Evolutionary conservation across 495 filamentous ascomycete genomes (phyloP).

Genomic region (Mytilinidion resinicola): DNA sequence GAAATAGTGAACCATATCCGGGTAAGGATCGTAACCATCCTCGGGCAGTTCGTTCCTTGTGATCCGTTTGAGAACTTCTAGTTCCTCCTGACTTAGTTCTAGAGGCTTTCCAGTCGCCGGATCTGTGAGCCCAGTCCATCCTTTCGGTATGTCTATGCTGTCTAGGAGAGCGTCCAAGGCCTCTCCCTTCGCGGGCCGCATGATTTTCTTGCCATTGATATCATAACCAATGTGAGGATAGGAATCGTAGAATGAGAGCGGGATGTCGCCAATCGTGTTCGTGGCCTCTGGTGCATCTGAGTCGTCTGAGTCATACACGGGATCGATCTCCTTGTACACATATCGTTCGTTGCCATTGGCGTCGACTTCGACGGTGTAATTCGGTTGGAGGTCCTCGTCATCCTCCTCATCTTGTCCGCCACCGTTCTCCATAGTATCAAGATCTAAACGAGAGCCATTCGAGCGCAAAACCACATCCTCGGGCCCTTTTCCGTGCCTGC

Average conservation of each 20-base stretch:
- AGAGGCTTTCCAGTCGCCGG: conserved; percentile 86
- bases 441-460: background rate
- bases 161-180: conserved; percentile 91
- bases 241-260: conserved; percentile 87
- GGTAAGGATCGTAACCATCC: conserved; percentile 88
- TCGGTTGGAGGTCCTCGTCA: conserved; percentile 42
- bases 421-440: conserved; percentile 22
- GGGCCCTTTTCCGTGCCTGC: conserved; percentile 8
- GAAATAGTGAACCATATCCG: conserved; percentile 86
- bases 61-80: conserved; percentile 81
- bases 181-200: conserved; percentile 89
- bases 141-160: conserved; percentile 95
- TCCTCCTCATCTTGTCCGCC: conserved; percentile 29
- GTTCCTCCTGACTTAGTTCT: conserved; percentile 77
- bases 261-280: conserved; percentile 95
- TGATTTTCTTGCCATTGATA: conserved; percentile 96
- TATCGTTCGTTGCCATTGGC: conserved; percentile 70
- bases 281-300: conserved; percentile 68
- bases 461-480: conserved; percentile 7
- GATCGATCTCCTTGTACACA: conserved; percentile 83
- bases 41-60: conserved; percentile 84
- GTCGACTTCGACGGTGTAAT: conserved; percentile 57
- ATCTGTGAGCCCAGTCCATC: conserved; percentile 95
- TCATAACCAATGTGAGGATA: conserved; percentile 98
- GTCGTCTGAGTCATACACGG: conserved; percentile 93